These are phyloP conservation scores for Chlamydomonas sp. DNA, from an alignment of 139 green algal species.

Conservation along the genomic window DNA sequence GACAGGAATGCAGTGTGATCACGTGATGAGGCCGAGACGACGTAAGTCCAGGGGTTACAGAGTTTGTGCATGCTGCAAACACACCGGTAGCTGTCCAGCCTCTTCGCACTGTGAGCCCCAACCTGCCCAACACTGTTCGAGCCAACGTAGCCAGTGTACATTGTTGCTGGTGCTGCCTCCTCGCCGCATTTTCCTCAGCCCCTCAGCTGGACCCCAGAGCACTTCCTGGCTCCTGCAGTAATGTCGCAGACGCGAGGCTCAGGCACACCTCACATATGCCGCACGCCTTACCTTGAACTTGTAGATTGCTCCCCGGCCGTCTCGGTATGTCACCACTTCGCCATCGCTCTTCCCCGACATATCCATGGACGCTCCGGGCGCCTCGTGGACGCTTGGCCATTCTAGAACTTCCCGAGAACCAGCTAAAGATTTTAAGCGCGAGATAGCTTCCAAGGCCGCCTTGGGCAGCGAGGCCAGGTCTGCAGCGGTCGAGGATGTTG, in stretches of 20 bases:
- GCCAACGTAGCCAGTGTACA: background rate
- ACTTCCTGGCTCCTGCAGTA: background rate
- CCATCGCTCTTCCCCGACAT: constrained; percentile 4
- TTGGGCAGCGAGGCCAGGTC: background rate
- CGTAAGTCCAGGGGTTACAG: background rate
- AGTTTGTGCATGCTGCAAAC: background rate
- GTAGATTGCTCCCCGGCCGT: constrained; percentile 42
- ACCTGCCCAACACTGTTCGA: background rate
- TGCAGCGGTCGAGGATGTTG: background rate
- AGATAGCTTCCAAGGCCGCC: background rate
- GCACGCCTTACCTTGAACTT: constrained; percentile 35
- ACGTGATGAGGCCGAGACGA: too few relatives aligned
- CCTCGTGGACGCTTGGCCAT: background rate
- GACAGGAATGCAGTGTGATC: background rate
- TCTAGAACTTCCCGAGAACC: background rate
- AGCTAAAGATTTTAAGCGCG: background rate
- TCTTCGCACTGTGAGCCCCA: background rate
- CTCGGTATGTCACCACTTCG: constrained; percentile 1
- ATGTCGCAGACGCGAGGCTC: too few relatives aligned
- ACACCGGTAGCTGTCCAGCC: background rate
- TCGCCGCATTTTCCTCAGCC: background rate
- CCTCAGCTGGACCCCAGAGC: background rate
- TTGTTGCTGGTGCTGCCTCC: background rate
- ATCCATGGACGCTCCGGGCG: constrained; percentile 8
- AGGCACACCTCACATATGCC: background rate